These are phyloP conservation scores for Suillus plorans DNA, from an alignment of 768 basidiomycete genomes.

Conservation along the genomic window DNA sequence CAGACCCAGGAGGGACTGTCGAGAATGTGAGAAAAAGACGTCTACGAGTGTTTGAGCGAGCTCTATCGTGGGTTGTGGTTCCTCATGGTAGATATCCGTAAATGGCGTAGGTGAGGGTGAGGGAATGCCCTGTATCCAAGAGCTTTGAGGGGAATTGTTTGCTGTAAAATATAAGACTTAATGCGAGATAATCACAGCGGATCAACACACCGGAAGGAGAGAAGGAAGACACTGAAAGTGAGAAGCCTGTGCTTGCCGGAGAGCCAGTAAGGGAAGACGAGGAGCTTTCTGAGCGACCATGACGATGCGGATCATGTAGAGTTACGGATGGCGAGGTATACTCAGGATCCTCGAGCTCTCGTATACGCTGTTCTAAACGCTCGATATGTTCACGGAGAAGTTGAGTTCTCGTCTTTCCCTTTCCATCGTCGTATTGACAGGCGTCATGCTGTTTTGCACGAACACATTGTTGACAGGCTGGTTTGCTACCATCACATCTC, in stretches of 20 bases:
- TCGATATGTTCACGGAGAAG: slow-evolving; percentile 75
- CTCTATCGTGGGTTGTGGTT: slow-evolving; percentile 53
- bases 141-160: slow-evolving; percentile 49
- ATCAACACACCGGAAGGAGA: slow-evolving; percentile 47
- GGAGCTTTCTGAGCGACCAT: slow-evolving; percentile 44
- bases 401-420: slow-evolving; percentile 80
- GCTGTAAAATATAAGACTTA: slow-evolving; percentile 27
- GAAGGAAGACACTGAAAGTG: slow-evolving; percentile 59
- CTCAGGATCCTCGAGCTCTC: slow-evolving; percentile 75
- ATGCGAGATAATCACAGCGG: neutral
- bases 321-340: slow-evolving; percentile 66
- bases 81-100: slow-evolving; percentile 47
- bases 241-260: slow-evolving; percentile 49
- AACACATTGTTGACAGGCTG: slow-evolving; percentile 75
- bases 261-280: slow-evolving; percentile 53
- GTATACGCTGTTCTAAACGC: slow-evolving; percentile 68
- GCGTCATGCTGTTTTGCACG: slow-evolving; percentile 74
- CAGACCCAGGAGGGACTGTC: slow-evolving; percentile 71
- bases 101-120: slow-evolving; percentile 57
- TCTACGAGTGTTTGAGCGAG: slow-evolving; percentile 72
- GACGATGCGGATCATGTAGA: slow-evolving; percentile 65
- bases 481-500: slow-evolving; percentile 79
- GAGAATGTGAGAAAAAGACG: slow-evolving; percentile 72
- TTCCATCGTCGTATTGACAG: slow-evolving; percentile 84
- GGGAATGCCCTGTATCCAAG: slow-evolving; percentile 49